Conservation (phyloP, 495 filamentous ascomycete genomes). For the Penicillium lividum region DNA sequence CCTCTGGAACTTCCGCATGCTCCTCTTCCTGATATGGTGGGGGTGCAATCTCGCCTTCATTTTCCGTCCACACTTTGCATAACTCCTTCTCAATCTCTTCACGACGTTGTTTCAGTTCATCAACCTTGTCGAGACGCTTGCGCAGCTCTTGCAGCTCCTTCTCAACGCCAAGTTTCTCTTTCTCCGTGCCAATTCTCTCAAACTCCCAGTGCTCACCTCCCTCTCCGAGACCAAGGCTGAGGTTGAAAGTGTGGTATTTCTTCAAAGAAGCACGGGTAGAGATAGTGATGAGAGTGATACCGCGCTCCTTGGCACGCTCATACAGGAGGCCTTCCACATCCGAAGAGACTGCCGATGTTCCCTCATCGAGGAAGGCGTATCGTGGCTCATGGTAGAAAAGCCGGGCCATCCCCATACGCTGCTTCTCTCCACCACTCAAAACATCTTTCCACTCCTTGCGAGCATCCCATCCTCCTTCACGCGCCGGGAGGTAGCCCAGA, state of each 20-base stretch:
- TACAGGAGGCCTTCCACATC: slow-evolving; percentile 96
- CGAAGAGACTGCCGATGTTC: slow-evolving; percentile 86
- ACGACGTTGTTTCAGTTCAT: slow-evolving; percentile 76
- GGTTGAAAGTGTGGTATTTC: slow-evolving; percentile 89
- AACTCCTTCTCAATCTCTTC: slow-evolving; percentile 74
- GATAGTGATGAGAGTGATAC: slow-evolving; percentile 93
- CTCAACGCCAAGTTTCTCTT: slow-evolving; percentile 88
- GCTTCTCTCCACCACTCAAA: slow-evolving; percentile 96
- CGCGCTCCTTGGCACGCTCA: slow-evolving; percentile 84
- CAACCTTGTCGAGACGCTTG: slow-evolving; percentile 75
- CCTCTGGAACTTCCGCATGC: slow-evolving; percentile 11
- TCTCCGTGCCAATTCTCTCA: slow-evolving; percentile 87
- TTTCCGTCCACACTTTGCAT: slow-evolving; percentile 56
- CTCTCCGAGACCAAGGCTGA: slow-evolving; percentile 75
- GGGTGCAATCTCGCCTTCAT: slow-evolving; percentile 42
- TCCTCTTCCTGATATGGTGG: slow-evolving; percentile 36
- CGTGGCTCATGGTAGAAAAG: slow-evolving; percentile 92
- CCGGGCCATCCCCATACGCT: slow-evolving; percentile 86
- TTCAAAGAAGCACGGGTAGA: slow-evolving; percentile 90
- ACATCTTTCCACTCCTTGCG: slow-evolving; percentile 99
- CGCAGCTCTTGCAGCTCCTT: slow-evolving; percentile 82
- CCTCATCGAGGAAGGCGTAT: slow-evolving; percentile 94
- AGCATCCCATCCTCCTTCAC: slow-evolving; percentile 96
- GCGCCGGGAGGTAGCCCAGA: slow-evolving; percentile 83
- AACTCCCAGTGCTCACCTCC: slow-evolving; percentile 75